Evolutionary conservation across 176 grass and related monocot species (phyloP).

Genomic region (Carex littledalei): DNA sequence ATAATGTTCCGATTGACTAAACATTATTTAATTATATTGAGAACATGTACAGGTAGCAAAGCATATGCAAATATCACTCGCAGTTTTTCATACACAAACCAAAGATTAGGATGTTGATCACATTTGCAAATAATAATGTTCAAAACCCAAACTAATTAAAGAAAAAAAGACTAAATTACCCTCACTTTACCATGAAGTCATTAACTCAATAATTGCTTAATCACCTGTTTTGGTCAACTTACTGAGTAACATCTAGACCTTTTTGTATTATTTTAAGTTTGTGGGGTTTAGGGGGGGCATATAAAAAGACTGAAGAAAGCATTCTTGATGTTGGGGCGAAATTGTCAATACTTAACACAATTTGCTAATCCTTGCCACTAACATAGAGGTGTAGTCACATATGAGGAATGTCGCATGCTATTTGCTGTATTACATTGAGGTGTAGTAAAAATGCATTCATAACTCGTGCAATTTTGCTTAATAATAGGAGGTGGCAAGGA

Average conservation of each 20-base stretch:
- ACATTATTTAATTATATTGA: background rate
- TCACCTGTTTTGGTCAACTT: background rate
- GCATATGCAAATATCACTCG: background rate
- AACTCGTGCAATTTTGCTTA: constrained; percentile 24
- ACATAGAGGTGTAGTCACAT: background rate
- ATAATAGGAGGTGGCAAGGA: constrained; percentile 73
- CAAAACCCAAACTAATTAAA: background rate
- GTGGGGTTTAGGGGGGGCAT: background rate
- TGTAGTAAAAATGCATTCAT: background rate
- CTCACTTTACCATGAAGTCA: background rate
- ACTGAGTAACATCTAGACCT: background rate
- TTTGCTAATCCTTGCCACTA: background rate
- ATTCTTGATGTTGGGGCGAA: background rate
- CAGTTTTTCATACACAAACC: background rate
- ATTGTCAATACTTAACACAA: background rate
- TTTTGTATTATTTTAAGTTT: background rate
- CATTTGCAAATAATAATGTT: background rate
- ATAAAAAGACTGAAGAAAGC: background rate
- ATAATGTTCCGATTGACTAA: background rate
- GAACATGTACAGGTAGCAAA: background rate
- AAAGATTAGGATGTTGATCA: background rate
- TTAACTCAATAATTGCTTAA: background rate
- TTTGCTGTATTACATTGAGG: background rate
- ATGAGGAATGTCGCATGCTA: background rate
- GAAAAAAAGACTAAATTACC: background rate